Conservation (phyloP, 2,329 filamentous ascomycete species). For the Exophiala aquamarina region DNA sequence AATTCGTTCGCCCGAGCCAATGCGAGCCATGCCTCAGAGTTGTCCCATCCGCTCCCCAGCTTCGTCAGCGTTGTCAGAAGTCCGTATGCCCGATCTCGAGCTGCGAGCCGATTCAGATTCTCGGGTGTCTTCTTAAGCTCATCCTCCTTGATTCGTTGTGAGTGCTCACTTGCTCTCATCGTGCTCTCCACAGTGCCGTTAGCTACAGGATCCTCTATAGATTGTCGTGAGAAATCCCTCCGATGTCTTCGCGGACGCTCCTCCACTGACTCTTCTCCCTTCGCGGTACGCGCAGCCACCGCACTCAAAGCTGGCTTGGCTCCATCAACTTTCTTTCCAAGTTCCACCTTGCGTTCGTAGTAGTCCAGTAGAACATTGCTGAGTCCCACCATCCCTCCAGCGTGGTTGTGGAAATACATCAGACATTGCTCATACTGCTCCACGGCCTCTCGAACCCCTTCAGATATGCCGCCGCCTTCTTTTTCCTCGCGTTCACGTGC, state of each 20-base stretch:
- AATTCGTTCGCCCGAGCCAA: conserved; percentile 86
- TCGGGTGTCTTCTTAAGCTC: conserved; percentile 60
- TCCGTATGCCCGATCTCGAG: conserved; percentile 83
- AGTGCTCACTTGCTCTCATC: background rate
- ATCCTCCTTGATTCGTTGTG: conserved; percentile 24
- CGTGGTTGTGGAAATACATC: conserved; percentile 75
- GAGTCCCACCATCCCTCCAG: conserved; percentile 75
- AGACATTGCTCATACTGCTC: conserved; percentile 80
- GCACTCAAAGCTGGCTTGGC: background rate
- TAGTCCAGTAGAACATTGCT: conserved; percentile 85
- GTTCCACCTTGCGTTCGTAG: conserved; percentile 57
- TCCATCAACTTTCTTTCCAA: conserved; percentile 30
- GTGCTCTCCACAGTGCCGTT: background rate
- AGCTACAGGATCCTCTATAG: background rate
- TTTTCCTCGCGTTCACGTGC: conserved; percentile 36
- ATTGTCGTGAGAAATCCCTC: background rate
- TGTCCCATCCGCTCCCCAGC: conserved; percentile 84
- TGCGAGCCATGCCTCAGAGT: conserved; percentile 88
- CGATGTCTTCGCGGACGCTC: background rate
- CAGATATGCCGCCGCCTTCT: conserved; percentile 17
- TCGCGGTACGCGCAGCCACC: background rate
- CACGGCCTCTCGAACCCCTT: conserved; percentile 65
- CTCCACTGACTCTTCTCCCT: background rate
- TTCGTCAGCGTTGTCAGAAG: conserved; percentile 81
- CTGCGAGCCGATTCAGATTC: conserved; percentile 78